Percentiles rank a stretch among this genome's conserved stretches.
Conservation (phyloP, 2,329 filamentous ascomycete species). For the Fusarium virguliforme region DNA sequence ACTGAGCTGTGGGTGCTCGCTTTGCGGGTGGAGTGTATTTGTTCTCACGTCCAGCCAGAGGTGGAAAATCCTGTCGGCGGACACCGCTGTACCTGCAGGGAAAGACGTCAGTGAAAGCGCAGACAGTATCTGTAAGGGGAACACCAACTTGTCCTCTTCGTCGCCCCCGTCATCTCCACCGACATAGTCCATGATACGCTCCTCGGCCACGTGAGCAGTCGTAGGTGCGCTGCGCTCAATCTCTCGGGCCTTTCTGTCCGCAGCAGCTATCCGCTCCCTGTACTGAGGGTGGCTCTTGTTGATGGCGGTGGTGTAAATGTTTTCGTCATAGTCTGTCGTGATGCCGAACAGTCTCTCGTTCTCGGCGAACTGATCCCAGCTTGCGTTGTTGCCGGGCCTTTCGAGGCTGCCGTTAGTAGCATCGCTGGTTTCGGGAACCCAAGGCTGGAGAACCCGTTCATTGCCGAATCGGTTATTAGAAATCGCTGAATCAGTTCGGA, state of each 20-base stretch:
- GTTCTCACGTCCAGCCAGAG: slow-evolving; percentile 72
- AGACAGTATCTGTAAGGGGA: background rate
- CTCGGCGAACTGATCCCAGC: slow-evolving; percentile 94
- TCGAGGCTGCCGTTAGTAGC: slow-evolving; percentile 82
- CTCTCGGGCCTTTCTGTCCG: slow-evolving; percentile 88
- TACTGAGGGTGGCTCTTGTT: slow-evolving; percentile 88
- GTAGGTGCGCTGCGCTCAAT: slow-evolving; percentile 84
- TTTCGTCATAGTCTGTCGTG: slow-evolving; percentile 93
- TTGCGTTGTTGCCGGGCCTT: slow-evolving; percentile 63
- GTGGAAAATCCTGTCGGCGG: slow-evolving; percentile 80
- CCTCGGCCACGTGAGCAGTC: slow-evolving; percentile 90
- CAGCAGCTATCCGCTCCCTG: slow-evolving; percentile 81
- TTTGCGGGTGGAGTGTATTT: slow-evolving; percentile 94
- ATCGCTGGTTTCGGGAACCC: slow-evolving; percentile 78
- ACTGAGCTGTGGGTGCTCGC: slow-evolving; percentile 81
- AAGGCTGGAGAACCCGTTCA: slow-evolving; percentile 85
- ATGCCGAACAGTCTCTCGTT: slow-evolving; percentile 92
- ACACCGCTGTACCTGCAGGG: slow-evolving; percentile 88
- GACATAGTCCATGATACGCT: slow-evolving; percentile 82
- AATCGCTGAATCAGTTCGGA: slow-evolving; percentile 91
- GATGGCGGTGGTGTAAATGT: slow-evolving; percentile 93
- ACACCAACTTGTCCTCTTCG: slow-evolving; percentile 89
- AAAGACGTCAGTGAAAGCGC: slow-evolving; percentile 39
- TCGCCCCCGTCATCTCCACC: slow-evolving; percentile 75
- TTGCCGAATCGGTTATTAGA: slow-evolving; percentile 79